Percentiles rank a stretch among this genome's conserved stretches.
These are phyloP conservation scores for Calonectria honghensis DNA, from an alignment of 2,329 filamentous ascomycete species.

Conservation along the genomic window DNA sequence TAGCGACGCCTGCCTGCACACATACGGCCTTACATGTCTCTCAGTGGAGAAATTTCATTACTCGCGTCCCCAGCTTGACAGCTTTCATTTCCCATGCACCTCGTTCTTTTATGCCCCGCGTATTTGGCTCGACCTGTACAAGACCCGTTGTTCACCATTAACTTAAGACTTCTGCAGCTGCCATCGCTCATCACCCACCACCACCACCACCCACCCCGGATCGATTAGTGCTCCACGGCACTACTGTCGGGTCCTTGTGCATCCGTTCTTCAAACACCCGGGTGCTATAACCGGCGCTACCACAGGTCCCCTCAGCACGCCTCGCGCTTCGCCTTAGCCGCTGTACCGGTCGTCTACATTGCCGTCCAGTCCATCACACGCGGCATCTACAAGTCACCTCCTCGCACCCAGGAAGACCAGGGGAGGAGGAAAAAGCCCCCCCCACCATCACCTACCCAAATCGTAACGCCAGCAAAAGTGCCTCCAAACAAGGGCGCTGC, in stretches of 20 bases:
- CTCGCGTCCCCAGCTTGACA: constrained; percentile 16
- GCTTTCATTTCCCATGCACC: constrained; percentile 14
- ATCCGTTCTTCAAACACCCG: constrained; percentile 16
- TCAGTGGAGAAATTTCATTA: constrained; percentile 24
- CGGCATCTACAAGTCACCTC: constrained; percentile 22
- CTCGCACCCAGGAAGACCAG: constrained; percentile 6
- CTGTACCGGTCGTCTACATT: constrained; percentile 4
- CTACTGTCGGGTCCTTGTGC: constrained; percentile 18
- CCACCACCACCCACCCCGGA: constrained; percentile 5
- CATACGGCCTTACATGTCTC: constrained; percentile 22
- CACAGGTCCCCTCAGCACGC: constrained; percentile 1
- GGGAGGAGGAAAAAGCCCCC: constrained; percentile 15
- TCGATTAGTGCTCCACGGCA: constrained; percentile 19
- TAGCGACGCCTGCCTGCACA: constrained; percentile 19
- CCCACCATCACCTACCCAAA: constrained; percentile 29
- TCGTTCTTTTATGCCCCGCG: constrained; percentile 16
- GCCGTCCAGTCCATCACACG: background rate
- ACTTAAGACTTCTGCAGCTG: constrained; percentile 25
- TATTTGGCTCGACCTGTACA: background rate
- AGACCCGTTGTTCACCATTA: constrained; percentile 18
- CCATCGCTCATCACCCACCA: constrained; percentile 16
- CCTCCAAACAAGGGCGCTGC: constrained; percentile 25
- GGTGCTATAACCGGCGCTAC: constrained; percentile 22
- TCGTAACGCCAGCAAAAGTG: constrained; percentile 35
- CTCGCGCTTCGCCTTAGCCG: constrained; percentile 21